Conservation (phyloP, 768 basidiomycete genomes). For the Piloderma croceum region DNA sequence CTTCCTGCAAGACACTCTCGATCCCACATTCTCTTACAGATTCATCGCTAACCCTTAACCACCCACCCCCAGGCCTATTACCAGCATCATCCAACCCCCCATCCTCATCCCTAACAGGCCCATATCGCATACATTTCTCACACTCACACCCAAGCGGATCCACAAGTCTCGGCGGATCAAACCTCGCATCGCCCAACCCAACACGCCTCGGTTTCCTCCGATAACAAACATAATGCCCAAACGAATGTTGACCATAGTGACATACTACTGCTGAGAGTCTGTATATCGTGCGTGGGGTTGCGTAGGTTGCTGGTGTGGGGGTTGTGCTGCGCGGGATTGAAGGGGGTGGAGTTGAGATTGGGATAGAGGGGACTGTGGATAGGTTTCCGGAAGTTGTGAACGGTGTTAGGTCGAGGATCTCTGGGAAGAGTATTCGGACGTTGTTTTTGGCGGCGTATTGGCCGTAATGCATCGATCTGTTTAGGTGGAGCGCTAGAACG, state of each 20-base stretch:
- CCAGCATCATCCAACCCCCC: slow-evolving; percentile 29
- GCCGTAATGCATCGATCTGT: slow-evolving; percentile 77
- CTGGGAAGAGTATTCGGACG: slow-evolving; percentile 75
- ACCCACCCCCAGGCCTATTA: slow-evolving; percentile 51
- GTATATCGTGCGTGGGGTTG: slow-evolving; percentile 66
- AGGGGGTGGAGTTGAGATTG: slow-evolving; percentile 64
- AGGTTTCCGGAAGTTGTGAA: slow-evolving; percentile 81
- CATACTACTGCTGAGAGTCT: slow-evolving; percentile 82
- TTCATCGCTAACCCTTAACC: slow-evolving; percentile 89
- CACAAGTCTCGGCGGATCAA: slow-evolving; percentile 31
- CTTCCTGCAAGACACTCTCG: slow-evolving; percentile 68
- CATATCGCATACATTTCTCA: slow-evolving; percentile 38
- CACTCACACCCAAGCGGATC: slow-evolving; percentile 45
- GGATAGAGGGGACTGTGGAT: slow-evolving; percentile 58
- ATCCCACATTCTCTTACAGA: slow-evolving; percentile 71
- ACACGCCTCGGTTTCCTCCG: slow-evolving; percentile 69
- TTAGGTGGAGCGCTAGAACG: slow-evolving; percentile 84
- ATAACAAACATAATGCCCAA: slow-evolving; percentile 92
- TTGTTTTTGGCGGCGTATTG: slow-evolving; percentile 77
- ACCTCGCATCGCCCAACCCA: slow-evolving; percentile 33
- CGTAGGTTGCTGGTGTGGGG: slow-evolving; percentile 50
- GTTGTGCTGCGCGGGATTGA: slow-evolving; percentile 44
- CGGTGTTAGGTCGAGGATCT: slow-evolving; percentile 83
- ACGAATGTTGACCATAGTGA: slow-evolving; percentile 89
- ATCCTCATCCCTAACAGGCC: slow-evolving; percentile 56